Conservation (phyloP, 768 basidiomycete genomes). For the Collybia sordida region DNA sequence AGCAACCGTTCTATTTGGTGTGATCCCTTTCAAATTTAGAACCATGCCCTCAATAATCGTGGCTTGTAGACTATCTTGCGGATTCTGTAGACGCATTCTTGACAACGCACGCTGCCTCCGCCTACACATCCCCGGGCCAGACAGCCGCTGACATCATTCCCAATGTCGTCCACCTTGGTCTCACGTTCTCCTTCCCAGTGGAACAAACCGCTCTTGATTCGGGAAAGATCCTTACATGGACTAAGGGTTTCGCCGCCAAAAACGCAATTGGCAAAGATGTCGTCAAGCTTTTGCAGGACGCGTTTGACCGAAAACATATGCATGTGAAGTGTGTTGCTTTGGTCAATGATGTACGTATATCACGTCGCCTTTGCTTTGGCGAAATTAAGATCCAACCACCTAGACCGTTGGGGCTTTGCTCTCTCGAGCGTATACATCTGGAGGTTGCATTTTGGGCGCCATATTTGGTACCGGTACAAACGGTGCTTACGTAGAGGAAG, state of each 20-base stretch:
- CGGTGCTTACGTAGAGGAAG: constrained; percentile 92
- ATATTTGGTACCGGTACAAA: constrained; percentile 99
- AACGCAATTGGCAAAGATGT: constrained; percentile 90
- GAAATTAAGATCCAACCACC: constrained; percentile 1
- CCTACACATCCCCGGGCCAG: constrained; percentile 30
- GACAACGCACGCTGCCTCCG: constrained; percentile 52
- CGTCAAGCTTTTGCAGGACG: constrained; percentile 86
- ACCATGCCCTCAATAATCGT: constrained; percentile 3
- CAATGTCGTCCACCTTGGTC: constrained; percentile 63
- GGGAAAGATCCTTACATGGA: constrained; percentile 93
- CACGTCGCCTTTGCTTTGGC: not conserved
- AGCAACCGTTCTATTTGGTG: constrained; percentile 84
- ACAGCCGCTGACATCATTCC: constrained; percentile 17
- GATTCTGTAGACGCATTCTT: constrained; percentile 96
- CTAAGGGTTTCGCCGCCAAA: constrained; percentile 92
- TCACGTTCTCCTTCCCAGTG: constrained; percentile 98
- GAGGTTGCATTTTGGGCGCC: constrained; percentile 83
- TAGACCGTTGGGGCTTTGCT: constrained; percentile 96
- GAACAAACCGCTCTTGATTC: constrained; percentile 92
- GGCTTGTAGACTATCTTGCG: constrained; percentile 85
- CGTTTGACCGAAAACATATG: constrained; percentile 89
- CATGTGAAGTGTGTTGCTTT: constrained; percentile 90
- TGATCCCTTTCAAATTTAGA: constrained; percentile 1
- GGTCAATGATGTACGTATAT: constrained; percentile 81
- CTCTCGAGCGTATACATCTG: constrained; percentile 90